These are phyloP conservation scores for Teratosphaeria pseudoeucalypti DNA, from an alignment of 2,329 filamentous ascomycete genomes.

Conservation along the genomic window DNA sequence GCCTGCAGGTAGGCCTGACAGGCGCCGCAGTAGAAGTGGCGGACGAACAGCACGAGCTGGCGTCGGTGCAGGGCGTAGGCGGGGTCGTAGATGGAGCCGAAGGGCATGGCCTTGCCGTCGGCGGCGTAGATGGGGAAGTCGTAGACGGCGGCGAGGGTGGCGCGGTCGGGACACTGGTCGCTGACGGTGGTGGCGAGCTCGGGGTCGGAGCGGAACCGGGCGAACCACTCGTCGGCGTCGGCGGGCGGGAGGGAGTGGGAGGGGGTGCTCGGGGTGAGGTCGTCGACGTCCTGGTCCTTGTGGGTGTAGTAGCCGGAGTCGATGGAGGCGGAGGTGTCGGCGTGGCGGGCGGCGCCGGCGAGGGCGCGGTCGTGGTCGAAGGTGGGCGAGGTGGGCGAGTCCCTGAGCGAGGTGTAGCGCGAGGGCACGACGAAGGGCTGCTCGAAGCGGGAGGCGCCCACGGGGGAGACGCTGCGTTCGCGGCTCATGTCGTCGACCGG, in stretches of 20 bases:
- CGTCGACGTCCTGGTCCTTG: not conserved
- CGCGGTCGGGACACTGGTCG: constrained; percentile 25
- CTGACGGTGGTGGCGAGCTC: constrained; percentile 17
- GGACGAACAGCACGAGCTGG: constrained; percentile 31
- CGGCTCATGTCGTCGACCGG: constrained; percentile 1
- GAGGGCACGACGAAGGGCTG: constrained; percentile 13
- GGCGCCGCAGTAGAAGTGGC: constrained; percentile 34
- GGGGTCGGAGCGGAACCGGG: constrained; percentile 22
- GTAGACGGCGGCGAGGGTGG: constrained; percentile 22
- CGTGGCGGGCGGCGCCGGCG: constrained; percentile 5
- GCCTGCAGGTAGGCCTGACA: constrained; percentile 29
- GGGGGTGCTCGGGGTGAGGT: not conserved
- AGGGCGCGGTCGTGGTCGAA: constrained; percentile 1
- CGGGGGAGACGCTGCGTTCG: constrained; percentile 15
- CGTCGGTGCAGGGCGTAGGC: constrained; percentile 27
- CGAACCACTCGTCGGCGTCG: constrained; percentile 23
- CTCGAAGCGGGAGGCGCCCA: constrained; percentile 23
- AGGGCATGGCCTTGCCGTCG: constrained; percentile 49
- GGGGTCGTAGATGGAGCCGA: constrained; percentile 53
- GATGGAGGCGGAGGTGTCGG: constrained; percentile 5
- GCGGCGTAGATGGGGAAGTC: constrained; percentile 46
- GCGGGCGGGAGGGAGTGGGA: not conserved
- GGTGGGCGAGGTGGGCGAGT: constrained; percentile 10
- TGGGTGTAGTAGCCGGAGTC: constrained; percentile 1
- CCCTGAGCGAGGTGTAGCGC: constrained; percentile 6